Base-by-base conservation (phyloP, 257 asterid species). In the Cruciata laevipes region DNA sequence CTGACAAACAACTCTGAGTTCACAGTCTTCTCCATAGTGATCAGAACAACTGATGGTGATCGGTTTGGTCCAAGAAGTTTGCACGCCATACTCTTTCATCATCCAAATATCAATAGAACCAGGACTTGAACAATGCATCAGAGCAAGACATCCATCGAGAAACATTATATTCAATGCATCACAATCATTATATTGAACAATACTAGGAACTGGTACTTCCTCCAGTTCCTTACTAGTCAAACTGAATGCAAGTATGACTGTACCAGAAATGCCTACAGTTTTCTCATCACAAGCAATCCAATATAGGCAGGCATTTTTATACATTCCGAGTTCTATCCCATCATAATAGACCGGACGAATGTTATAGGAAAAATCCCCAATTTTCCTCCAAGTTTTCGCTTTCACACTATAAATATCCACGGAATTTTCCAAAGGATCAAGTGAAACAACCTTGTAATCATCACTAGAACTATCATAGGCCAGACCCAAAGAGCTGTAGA, bases 381-480 rank as follows among this genome's bases (percentile, higher is more conserved):
- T 63, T 70, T 84, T 76, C 74, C 32, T 74, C 88, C 84, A 78
- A 59, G 66, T 61, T 59, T 79, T 69, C 53, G 6, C 65, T 55
- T 72, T 74, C 68, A 77, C 37, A 31, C 71, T 76, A 33, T 33
- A 33, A 9, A 33, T 33, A 33, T 33, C 38, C 38, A 6, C 38
- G 9, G 7, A 33, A 0, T 33, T 33, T 33, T 9, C 38, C 38
- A 33, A 33, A 70, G 76, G 74, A 63, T 80, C 78, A 31, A 84
- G 85, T 13, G 65, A 33, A 4, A 82, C 84, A 40, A 84, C 35
- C 66, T 82, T 82, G 69, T 78, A 82, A 70, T 82, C 87, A 75
- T 80, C 81, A 69, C 12, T 74, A 18, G 35, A 33, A 7, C 68
- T n/a, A 72, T 80, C 83, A 24, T 80, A 78, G 6, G 85, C 90